Base-by-base conservation (phyloP, 768 basidiomycete genomes). In the Naganishia vaughanmartiniae region DNA sequence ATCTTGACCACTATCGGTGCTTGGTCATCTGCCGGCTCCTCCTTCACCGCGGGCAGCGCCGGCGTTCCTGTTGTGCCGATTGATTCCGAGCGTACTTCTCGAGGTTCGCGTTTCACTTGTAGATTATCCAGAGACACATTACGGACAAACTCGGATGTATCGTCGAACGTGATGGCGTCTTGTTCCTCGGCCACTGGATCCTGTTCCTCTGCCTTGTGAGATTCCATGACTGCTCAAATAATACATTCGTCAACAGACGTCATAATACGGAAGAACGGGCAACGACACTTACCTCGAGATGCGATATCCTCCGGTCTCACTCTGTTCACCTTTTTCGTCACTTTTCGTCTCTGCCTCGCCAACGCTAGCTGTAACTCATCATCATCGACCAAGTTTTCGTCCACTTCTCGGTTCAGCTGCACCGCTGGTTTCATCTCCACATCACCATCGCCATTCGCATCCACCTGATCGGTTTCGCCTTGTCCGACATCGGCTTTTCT, bases 281-380 rank as follows among this genome's bases (percentile, higher is more conserved):
- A 12, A n/a, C 48, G 12, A 15, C n/a, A 39, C 57, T 58, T 36
- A 58, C 57, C 57, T 58, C 2, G 34, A 70, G 84, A 84, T 1
- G 91, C 92, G 28, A 94, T 83, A 74, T 95, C 89, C 76, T 96
- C 93, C 0, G 92, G 89, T 4, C 89, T 86, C 1, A 68, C 31
- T 17, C 89, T 66, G 76, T 90, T 92, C 78, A 90, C 89, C 79
- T 90, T 92, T 77, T 86, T 87, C 4, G 92, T 84, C 75, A 90
- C 91, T 58, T 89, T 89, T 76, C 90, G 87, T 70, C 96, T 86
- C 70, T 91, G 88, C 12, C 91, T 87, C 42, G 95, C 89, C 70
- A 98, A 84, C 31, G 91, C 92, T 51, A 91, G 90, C 84, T 97
- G 94, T 53, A 99, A 86, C 77, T 99, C 96, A 81, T 99, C 96